Conservation (phyloP, 2,329 filamentous ascomycete genomes). For the Sclerotinia borealis region DNA sequence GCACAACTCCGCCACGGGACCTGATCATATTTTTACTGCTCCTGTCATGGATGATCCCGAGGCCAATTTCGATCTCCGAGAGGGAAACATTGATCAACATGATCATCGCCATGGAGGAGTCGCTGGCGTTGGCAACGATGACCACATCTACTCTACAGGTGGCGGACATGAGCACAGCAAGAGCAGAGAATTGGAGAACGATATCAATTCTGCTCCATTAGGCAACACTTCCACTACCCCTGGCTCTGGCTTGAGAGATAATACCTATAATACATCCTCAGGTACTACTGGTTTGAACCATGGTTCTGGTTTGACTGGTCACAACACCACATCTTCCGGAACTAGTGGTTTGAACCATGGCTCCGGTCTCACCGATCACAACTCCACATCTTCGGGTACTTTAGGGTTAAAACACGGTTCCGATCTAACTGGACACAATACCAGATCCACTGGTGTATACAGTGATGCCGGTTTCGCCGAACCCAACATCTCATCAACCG, state of each 20-base stretch:
- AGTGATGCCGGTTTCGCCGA: no score
- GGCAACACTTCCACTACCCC: constrained; percentile 1
- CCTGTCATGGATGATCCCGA: constrained; percentile 6
- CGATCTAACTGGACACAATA: background rate
- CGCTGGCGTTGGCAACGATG: background rate
- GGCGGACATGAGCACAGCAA: constrained; percentile 1
- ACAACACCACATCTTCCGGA: background rate
- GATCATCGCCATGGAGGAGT: background rate
- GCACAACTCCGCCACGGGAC: background rate
- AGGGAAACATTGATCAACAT: background rate
- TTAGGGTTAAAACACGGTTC: background rate
- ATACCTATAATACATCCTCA: background rate
- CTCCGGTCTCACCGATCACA: background rate
- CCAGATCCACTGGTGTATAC: background rate
- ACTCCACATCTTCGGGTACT: background rate
- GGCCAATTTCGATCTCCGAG: background rate
- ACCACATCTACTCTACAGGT: background rate
- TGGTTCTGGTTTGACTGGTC: background rate
- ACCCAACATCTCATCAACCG: background rate
- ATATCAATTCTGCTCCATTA: background rate
- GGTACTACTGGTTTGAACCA: background rate
- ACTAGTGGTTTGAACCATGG: background rate
- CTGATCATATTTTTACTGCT: constrained; percentile 5
- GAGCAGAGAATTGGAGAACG: background rate
- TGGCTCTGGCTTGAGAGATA: background rate